phyloP scores from a whole-genome alignment of 2,329 filamentous ascomycete genomes.

The Alternaria sp. region DNA sequence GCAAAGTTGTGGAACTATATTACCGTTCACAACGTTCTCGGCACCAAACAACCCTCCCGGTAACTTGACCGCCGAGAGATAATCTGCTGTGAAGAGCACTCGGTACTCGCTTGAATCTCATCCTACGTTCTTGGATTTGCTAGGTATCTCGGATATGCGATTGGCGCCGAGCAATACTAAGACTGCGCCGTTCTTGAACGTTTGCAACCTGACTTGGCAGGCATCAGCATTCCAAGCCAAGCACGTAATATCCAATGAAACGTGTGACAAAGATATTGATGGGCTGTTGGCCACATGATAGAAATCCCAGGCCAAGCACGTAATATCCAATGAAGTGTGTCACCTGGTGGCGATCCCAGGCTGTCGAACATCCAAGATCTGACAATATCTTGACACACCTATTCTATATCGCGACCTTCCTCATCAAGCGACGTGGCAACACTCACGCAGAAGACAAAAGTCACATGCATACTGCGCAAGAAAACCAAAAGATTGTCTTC shows the following conservation, averaged over 20 bases:
- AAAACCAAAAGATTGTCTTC: not conserved
- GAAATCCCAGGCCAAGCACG: conserved; percentile 13
- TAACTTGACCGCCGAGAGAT: conserved; percentile 20
- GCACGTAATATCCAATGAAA: conserved; percentile 5
- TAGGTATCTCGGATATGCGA: conserved; percentile 8
- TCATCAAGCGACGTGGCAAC: conserved; percentile 21
- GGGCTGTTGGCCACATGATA: conserved; percentile 8
- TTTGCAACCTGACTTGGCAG: conserved; percentile 14
- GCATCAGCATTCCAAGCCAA: conserved; percentile 18
- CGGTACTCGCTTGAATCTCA: conserved; percentile 6
- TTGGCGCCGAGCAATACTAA: conserved; percentile 33
- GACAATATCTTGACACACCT: conserved; percentile 9
- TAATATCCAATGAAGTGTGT: not conserved
- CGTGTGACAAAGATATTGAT: not conserved
- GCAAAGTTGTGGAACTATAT: conserved; percentile 16
- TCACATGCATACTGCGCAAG: not conserved
- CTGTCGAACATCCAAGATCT: conserved; percentile 1
- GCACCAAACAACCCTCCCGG: conserved; percentile 17
- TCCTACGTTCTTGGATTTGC: conserved; percentile 6
- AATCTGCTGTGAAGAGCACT: conserved; percentile 5
- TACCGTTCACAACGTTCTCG: conserved; percentile 15
- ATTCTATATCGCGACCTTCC: conserved; percentile 26
- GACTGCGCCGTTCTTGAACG: conserved; percentile 7
- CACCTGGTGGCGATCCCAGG: conserved; percentile 2
- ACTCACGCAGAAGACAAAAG: not conserved